A percentile compares a stretch with the other conserved stretches of the same genome.
Evolutionary conservation across 768 basidiomycete genomes (phyloP).

Genomic region (Tulasnella sp.): DNA sequence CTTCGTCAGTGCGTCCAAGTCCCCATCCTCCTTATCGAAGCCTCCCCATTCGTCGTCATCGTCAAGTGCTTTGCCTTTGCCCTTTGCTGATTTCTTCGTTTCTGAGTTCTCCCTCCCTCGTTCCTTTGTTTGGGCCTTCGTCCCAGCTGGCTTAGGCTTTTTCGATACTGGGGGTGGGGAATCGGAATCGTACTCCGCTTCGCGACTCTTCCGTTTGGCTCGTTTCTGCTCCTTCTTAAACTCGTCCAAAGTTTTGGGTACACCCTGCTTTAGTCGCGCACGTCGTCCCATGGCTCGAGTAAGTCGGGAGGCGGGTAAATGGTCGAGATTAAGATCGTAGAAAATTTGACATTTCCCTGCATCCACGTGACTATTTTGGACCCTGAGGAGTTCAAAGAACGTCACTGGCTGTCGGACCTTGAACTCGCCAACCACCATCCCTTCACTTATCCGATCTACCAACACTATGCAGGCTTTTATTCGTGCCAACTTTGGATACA

Average conservation of each 20-base stretch:
- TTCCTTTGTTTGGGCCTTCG: conserved; percentile 18
- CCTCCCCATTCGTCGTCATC: conserved; percentile 39
- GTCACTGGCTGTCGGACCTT: no score
- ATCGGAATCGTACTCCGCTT: conserved; percentile 20
- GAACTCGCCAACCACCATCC: no score
- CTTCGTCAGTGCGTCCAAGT: conserved; percentile 35
- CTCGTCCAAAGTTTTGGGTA: conserved; percentile 46
- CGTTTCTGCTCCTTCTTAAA: conserved; percentile 24
- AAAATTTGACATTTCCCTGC: no score
- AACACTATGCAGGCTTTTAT: no score
- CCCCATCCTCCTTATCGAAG: conserved; percentile 37
- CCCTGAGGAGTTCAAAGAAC: no score
- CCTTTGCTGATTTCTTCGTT: conserved; percentile 18
- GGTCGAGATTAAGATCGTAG: not conserved
- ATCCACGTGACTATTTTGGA: no score
- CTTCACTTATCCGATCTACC: no score
- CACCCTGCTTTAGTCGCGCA: conserved; percentile 70
- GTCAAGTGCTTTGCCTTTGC: conserved; percentile 24
- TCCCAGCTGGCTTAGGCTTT: conserved; percentile 28
- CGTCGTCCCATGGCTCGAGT: conserved; percentile 56
- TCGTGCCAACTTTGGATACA: no score
- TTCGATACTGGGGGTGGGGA: conserved; percentile 26
- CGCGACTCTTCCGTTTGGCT: conserved; percentile 20
- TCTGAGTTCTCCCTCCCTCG: conserved; percentile 16
- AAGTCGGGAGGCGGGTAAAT: not conserved